phyloP scores from a whole-genome alignment of 805 yeast species.

The Vanderwaltozyma verrucispora region DNA sequence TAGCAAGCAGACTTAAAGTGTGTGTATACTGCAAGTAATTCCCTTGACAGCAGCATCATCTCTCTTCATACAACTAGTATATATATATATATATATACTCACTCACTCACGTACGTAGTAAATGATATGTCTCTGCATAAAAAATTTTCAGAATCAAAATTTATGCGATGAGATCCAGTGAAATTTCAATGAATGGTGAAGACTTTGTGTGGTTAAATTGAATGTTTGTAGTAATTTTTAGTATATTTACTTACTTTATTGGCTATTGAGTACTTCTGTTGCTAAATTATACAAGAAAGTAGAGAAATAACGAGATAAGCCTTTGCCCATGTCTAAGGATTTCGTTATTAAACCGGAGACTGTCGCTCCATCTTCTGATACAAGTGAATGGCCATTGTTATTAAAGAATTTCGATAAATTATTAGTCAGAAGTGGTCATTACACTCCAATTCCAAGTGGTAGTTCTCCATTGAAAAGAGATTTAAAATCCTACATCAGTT shows the following conservation, averaged over 20 bases:
- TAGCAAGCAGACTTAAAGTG: too few species aligned
- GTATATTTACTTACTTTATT: too few species aligned
- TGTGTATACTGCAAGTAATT: too few species aligned
- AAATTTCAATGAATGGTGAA: background rate
- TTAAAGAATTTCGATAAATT: slow-evolving; percentile 90
- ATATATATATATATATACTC: too few species aligned
- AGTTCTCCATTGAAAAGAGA: slow-evolving; percentile 92
- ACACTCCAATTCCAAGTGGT: slow-evolving; percentile 95
- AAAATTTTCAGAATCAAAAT: background rate
- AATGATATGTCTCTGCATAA: background rate
- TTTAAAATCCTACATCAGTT: slow-evolving; percentile 74
- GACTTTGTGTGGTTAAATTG: too few species aligned
- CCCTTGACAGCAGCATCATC: too few species aligned
- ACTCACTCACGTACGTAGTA: too few species aligned
- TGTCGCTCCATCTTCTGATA: slow-evolving; percentile 67
- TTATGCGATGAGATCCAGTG: background rate
- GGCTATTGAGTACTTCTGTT: too few species aligned
- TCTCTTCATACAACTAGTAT: too few species aligned
- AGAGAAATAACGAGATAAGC: too few species aligned
- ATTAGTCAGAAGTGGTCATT: slow-evolving; percentile 91
- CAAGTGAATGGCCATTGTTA: slow-evolving; percentile 92
- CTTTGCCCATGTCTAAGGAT: slow-evolving; percentile 66
- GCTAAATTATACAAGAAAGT: too few species aligned
- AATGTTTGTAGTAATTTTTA: too few species aligned
- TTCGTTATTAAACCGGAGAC: slow-evolving; percentile 83